These are phyloP conservation scores for Cichorium intybus DNA, from an alignment of 140 eudicot species.

Conservation along the genomic window DNA sequence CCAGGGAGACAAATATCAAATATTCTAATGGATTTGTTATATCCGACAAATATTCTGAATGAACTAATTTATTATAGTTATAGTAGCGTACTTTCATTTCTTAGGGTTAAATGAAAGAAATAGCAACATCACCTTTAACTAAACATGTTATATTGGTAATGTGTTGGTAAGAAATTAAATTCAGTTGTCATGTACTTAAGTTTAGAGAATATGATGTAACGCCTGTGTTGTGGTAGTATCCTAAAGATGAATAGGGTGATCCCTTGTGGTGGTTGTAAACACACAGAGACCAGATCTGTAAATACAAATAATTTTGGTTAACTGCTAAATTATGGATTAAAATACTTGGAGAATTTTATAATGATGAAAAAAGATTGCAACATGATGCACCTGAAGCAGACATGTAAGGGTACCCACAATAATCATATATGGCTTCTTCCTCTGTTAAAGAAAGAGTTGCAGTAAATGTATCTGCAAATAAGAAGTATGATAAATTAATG, in stretches of 20 bases:
- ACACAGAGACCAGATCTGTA: no score
- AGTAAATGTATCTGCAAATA: constrained; percentile 63
- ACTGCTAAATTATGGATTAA: neutral
- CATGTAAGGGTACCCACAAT: constrained; percentile 93
- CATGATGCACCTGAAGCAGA: constrained; percentile 61
- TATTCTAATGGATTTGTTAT: constrained; percentile 73
- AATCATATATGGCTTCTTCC: constrained; percentile 91
- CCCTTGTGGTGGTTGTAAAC: constrained; percentile 81
- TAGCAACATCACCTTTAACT: no score
- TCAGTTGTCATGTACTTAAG: neutral
- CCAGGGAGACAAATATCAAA: constrained; percentile 96
- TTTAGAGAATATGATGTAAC: constrained; percentile 1
- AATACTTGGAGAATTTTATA: neutral
- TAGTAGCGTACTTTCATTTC: no score
- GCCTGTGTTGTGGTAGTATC: constrained; percentile 91
- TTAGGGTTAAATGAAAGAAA: no score
- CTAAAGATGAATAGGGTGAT: constrained; percentile 97
- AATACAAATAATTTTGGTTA: neutral
- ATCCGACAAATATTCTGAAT: constrained; percentile 88
- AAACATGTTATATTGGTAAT: neutral
- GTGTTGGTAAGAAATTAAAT: neutral
- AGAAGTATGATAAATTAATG: neutral
- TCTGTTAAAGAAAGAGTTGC: constrained; percentile 66
- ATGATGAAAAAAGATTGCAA: neutral
- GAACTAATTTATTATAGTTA: no score